phyloP scores from a whole-genome alignment of 345 rosid genomes.

The Eucalyptus paniculata region DNA sequence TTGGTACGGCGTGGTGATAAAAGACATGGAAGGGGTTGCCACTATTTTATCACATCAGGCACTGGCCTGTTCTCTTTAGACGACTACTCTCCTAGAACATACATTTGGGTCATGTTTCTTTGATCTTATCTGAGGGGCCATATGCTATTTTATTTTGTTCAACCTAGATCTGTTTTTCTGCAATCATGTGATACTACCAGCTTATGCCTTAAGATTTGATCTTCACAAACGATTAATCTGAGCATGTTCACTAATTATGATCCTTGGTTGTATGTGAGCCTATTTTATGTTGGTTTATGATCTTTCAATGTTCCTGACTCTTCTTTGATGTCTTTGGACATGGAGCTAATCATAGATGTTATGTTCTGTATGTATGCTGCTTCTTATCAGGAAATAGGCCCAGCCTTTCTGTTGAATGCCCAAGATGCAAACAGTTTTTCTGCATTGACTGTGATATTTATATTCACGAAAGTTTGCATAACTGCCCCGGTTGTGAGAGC shows the following conservation, averaged over 20 bases:
- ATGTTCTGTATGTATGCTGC: not conserved
- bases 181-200: not conserved
- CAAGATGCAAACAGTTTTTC: constrained; percentile 59
- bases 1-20: not conserved
- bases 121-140: not conserved
- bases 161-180: not conserved
- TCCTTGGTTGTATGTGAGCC: not conserved
- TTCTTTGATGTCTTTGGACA: not conserved
- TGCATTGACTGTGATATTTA: constrained; percentile 94
- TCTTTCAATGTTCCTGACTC: not conserved
- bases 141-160: not conserved
- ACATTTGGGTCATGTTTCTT: not conserved
- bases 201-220: not conserved
- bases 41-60: not conserved
- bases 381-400: constrained; percentile 44
- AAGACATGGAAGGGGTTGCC: not conserved
- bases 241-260: not conserved
- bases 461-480: constrained; percentile 86
- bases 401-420: constrained; percentile 42
- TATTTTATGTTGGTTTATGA: not conserved
- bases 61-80: not conserved
- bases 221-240: not conserved
- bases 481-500: constrained; percentile 96
- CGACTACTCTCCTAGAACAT: not conserved
- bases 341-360: not conserved